Percentiles rank a stretch among this genome's conserved stretches.
Conservation (phyloP, 1,139 yeast species). For the Eremothecium sinecaudum region DNA sequence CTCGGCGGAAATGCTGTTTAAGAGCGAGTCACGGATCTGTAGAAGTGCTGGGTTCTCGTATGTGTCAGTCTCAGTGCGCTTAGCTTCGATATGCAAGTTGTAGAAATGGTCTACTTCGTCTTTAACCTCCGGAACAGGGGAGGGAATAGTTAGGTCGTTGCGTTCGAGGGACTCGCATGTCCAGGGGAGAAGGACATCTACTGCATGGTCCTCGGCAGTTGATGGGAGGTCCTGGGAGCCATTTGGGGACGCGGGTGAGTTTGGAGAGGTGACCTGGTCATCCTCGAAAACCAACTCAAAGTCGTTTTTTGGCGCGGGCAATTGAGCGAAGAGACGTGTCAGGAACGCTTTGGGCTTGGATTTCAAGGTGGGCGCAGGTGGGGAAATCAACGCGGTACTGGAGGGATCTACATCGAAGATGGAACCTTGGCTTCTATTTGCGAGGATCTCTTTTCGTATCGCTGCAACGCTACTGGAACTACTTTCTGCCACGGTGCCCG, state of each 20-base stretch:
- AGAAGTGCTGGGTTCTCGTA: not conserved
- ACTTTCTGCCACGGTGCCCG: constrained; percentile 33
- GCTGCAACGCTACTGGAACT: constrained; percentile 27
- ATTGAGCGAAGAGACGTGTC: constrained; percentile 30
- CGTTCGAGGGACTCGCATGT: constrained; percentile 1
- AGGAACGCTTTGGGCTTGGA: no score
- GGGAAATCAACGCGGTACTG: no score
- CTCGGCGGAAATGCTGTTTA: no score
- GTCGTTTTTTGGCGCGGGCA: constrained; percentile 52
- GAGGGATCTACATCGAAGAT: constrained; percentile 2
- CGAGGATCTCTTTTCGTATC: constrained; percentile 8
- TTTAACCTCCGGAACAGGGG: not conserved
- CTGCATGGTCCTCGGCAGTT: no score
- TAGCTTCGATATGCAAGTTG: not conserved
- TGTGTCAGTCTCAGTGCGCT: not conserved
- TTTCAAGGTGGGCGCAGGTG: no score
- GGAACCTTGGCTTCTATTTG: constrained; percentile 1
- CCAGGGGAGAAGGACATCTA: not conserved
- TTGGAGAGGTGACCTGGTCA: no score
- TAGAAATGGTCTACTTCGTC: not conserved
- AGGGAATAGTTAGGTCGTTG: not conserved
- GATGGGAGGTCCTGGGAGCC: no score
- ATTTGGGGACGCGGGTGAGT: no score
- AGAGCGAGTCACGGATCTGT: no score
- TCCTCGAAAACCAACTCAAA: constrained; percentile 40